Conservation (phyloP, 2,329 filamentous ascomycete species). For the Botrytis hyacinthi region DNA sequence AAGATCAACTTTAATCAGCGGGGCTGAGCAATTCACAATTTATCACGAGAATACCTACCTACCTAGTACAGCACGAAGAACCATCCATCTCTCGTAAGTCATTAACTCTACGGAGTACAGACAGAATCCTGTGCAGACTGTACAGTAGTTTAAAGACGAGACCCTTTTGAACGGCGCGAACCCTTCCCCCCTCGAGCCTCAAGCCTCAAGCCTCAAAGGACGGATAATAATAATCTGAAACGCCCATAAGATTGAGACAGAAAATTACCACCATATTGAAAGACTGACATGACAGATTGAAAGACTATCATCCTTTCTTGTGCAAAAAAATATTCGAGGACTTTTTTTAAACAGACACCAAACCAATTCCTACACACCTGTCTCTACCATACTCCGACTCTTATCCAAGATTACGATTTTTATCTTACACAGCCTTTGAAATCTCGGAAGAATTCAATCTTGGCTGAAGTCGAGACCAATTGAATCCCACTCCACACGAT, state of each 20-base stretch:
- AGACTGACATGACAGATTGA: not conserved
- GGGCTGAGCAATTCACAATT: conserved; percentile 9
- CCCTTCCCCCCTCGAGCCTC: not conserved
- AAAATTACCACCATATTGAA: not conserved
- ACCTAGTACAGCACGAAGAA: not conserved
- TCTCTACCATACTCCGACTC: not conserved
- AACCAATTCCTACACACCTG: not conserved
- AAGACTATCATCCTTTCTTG: not conserved
- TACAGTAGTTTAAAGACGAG: conserved; percentile 1
- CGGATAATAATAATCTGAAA: not conserved
- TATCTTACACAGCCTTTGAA: conserved; percentile 1
- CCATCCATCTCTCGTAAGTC: not conserved
- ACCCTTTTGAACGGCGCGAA: not conserved
- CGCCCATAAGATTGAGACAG: not conserved
- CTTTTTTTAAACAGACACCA: not conserved
- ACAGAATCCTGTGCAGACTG: not conserved
- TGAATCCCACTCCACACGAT: conserved; percentile 7
- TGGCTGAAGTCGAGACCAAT: conserved; percentile 18
- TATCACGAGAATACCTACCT: not conserved
- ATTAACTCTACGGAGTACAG: not conserved
- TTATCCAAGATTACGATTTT: not conserved
- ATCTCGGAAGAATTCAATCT: conserved; percentile 9
- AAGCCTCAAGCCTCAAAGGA: not conserved
- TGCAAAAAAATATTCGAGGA: not conserved
- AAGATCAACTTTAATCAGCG: conserved; percentile 1